Conservation (phyloP, 805 yeast species). For the Candida parachauliodes region DNA sequence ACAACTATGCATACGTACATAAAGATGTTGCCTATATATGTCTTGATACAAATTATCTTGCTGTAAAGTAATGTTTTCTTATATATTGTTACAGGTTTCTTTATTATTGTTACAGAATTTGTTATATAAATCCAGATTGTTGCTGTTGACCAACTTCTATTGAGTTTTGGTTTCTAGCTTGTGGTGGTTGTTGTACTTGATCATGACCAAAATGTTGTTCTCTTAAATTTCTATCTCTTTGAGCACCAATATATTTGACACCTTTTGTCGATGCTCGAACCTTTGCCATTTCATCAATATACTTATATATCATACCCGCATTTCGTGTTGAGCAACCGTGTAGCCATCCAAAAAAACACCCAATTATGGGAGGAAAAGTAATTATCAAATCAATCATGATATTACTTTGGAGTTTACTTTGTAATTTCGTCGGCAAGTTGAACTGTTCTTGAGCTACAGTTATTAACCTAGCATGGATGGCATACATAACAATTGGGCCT, state of each 20-base stretch:
- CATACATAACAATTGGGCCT: constrained; percentile 84
- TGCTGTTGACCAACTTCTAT: constrained; percentile 17
- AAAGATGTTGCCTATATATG: no score
- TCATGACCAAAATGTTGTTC: constrained; percentile 7
- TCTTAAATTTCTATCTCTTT: background rate
- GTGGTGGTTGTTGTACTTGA: background rate
- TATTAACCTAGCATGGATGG: constrained; percentile 67
- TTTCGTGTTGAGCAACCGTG: constrained; percentile 86
- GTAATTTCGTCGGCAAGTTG: constrained; percentile 53
- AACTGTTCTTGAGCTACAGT: constrained; percentile 55
- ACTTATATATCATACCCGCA: constrained; percentile 68
- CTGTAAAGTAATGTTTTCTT: no score
- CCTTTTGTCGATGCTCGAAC: constrained; percentile 13
- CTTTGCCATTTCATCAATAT: constrained; percentile 17
- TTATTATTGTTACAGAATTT: no score
- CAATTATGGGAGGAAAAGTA: constrained; percentile 76
- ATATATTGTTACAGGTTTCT: no score
- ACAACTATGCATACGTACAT: no score
- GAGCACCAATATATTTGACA: constrained; percentile 18
- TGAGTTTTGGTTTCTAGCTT: background rate
- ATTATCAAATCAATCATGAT: constrained; percentile 71
- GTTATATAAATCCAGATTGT: constrained; percentile 17
- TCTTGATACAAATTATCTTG: no score
- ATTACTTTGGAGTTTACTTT: constrained; percentile 72
- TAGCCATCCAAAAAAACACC: constrained; percentile 74